Conservation (phyloP, 805 yeast genomes). For the Monosporozyma siamensis region DNA sequence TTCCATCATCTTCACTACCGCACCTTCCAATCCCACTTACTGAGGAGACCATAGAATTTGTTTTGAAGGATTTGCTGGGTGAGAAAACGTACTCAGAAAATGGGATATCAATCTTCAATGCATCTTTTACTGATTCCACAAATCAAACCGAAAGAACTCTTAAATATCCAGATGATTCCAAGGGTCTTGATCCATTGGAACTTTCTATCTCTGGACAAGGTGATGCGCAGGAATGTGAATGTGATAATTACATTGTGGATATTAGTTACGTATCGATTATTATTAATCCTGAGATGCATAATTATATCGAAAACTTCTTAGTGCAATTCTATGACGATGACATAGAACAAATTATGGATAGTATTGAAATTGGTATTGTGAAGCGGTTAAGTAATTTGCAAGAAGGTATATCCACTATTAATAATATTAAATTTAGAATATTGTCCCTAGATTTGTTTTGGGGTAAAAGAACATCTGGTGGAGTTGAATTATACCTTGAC, state of each 20-base stretch:
- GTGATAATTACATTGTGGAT: conserved; percentile 30
- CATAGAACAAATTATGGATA: conserved; percentile 49
- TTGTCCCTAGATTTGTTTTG: conserved; percentile 15
- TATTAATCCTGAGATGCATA: conserved; percentile 29
- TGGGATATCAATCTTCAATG: background rate
- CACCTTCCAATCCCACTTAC: conserved; percentile 52
- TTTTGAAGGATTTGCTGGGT: conserved; percentile 32
- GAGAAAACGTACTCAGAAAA: conserved; percentile 9
- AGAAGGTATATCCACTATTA: conserved; percentile 9
- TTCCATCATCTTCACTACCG: conserved; percentile 57
- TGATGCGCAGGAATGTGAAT: background rate
- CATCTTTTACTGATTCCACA: background rate
- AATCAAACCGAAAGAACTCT: background rate
- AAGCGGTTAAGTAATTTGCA: conserved; percentile 32
- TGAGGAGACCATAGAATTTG: conserved; percentile 36
- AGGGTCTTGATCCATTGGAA: background rate
- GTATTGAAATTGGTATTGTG: conserved; percentile 52
- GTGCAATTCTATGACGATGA: conserved; percentile 31
- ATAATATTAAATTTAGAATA: conserved; percentile 14
- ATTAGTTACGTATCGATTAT: conserved; percentile 38
- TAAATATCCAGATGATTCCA: background rate
- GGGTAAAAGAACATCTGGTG: conserved; percentile 14
- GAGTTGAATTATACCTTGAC: conserved; percentile 17
- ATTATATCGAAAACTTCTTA: conserved; percentile 31
- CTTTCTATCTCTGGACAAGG: background rate